Base-by-base conservation (phyloP, 2,329 filamentous ascomycete genomes). In the Alternaria metachromatica region DNA sequence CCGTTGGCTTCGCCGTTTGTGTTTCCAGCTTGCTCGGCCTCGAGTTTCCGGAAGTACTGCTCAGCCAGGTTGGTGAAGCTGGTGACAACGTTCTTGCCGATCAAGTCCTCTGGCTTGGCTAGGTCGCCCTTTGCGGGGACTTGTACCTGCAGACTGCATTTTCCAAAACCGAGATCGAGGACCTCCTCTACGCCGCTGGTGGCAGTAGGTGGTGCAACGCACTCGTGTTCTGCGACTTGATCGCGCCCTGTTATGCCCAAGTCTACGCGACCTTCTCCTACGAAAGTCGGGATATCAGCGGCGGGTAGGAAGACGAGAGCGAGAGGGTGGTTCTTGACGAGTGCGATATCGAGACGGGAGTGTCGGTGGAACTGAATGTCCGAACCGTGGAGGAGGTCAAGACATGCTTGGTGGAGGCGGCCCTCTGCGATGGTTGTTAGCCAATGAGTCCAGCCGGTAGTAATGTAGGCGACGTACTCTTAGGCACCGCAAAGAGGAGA, bases 351-450 rank as follows among this genome's bases (percentile, higher is more conserved):
- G 75, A 98, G 92, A 63, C 96, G 91, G 80, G 92, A 94, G 85
- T 97, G 94, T 77, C 96, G 91, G 80, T 92, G 90, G 85, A 99
- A 99, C 81, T 99, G 94, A 74, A 99, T 95, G 81, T 99, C 96
- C 75, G 92, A 93, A 70, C 96, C 96, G 77, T 94, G 87, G 58
- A 99, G 91, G 55, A 99, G 90, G 80, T 98, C 94, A 55, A 99
- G 88, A 58, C 92, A 89, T 62, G 93, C 89, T 82, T 93, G 88
- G 82, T 97, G 92, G 59, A 99, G 89, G 60, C 96, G 92, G 68
- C 96, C 96, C 91, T 99, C 94, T 97, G 76, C 44, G 55, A 58
- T 49, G 18, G 33, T 26, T 21, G 15, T 73, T 51, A 74, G 65
- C 55, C 20, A 30, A 21, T 41, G 15, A 33, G 3, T 11, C 30